phyloP scores from a whole-genome alignment of 805 yeast genomes.

The Suhomyces tanzawaensis region DNA sequence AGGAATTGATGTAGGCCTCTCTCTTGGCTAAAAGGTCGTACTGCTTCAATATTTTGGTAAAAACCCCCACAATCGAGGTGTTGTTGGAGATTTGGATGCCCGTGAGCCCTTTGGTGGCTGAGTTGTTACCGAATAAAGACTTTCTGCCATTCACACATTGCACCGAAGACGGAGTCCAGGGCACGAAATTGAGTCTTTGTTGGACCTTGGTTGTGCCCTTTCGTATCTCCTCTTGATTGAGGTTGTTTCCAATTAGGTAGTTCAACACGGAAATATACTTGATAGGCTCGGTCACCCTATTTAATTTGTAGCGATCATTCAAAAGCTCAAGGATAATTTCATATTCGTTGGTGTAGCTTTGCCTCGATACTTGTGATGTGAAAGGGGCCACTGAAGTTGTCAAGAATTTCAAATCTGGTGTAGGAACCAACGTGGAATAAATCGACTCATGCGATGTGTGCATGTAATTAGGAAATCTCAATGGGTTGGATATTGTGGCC shows the following conservation, averaged over 20 bases:
- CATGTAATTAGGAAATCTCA: slow-evolving; percentile 89
- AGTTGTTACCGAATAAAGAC: slow-evolving; percentile 55
- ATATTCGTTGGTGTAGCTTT: slow-evolving; percentile 72
- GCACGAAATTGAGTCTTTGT: slow-evolving; percentile 70
- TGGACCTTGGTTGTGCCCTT: slow-evolving; percentile 64
- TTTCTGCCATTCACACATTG: slow-evolving; percentile 75
- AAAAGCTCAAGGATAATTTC: slow-evolving; percentile 82
- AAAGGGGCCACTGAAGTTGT: slow-evolving; percentile 42
- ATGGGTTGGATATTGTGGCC: slow-evolving; percentile 80
- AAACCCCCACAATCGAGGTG: slow-evolving; percentile 66
- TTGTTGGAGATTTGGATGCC: slow-evolving; percentile 86
- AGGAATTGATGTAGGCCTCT: slow-evolving; percentile 81
- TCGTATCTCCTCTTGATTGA: slow-evolving; percentile 68
- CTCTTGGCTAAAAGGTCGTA: slow-evolving; percentile 78
- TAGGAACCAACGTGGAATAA: slow-evolving; percentile 77
- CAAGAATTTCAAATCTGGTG: slow-evolving; percentile 74
- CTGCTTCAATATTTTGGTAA: slow-evolving; percentile 66
- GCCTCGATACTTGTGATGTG: slow-evolving; percentile 41
- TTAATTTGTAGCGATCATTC: slow-evolving; percentile 76
- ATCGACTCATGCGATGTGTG: slow-evolving; percentile 83
- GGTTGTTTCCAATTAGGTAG: slow-evolving; percentile 58
- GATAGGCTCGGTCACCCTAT: slow-evolving; percentile 42
- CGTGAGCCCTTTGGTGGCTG: slow-evolving; percentile 44
- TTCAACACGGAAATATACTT: slow-evolving; percentile 69
- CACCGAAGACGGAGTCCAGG: slow-evolving; percentile 79